Percentiles rank a stretch among this genome's conserved stretches.
phyloP scores from a whole-genome alignment of 768 basidiomycete genomes.

The Macrolepiota fuliginosa region DNA sequence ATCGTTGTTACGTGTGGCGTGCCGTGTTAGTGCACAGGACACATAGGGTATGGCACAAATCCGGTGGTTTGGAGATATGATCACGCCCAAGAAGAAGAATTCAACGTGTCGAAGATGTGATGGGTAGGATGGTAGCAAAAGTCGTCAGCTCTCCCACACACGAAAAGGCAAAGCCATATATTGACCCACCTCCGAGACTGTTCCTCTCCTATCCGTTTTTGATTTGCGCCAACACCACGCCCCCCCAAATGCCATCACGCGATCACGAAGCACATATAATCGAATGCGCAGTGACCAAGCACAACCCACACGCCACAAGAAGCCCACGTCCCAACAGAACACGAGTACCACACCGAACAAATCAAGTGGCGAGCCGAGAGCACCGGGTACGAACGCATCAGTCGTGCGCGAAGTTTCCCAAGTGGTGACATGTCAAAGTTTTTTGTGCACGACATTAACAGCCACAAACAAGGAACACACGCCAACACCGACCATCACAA shows the following conservation, averaged over 20 bases:
- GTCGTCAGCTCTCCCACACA: not conserved
- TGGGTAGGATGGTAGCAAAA: no score
- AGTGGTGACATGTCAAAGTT: no score
- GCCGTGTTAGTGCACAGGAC: no score
- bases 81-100: not conserved
- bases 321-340: not conserved
- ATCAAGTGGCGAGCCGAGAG: not conserved
- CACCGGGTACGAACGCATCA: not conserved
- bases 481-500: not conserved
- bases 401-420: not conserved
- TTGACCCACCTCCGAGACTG: slow-evolving; percentile 68
- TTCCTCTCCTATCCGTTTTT: slow-evolving; percentile 64
- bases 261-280: no score
- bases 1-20: no score
- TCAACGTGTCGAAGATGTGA: not conserved
- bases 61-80: not conserved
- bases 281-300: no score
- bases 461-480: not conserved
- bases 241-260: no score
- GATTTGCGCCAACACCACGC: not conserved
- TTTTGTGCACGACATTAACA: not conserved
- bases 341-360: not conserved
- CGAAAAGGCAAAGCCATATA: not conserved
- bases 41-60: not conserved
- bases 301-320: not conserved